These are phyloP conservation scores for Lenwebbia sp. DNA, from an alignment of 345 rosid species.

Conservation along the genomic window DNA sequence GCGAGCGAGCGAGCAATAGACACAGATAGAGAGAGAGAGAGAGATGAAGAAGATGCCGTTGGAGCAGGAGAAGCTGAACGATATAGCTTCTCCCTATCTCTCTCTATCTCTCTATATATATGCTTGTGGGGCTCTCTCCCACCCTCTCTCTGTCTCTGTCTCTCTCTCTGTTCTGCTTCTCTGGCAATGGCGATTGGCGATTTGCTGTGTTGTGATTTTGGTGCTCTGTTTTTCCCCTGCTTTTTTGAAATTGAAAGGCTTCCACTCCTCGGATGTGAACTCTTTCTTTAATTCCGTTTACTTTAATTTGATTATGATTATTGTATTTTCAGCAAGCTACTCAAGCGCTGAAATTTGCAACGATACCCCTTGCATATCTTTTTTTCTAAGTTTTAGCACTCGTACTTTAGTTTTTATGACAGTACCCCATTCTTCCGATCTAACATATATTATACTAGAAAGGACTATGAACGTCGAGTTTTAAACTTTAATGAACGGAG, in stretches of 20 bases:
- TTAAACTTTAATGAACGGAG: background rate
- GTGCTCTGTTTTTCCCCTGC: background rate
- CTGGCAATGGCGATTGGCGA: background rate
- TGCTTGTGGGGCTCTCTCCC: background rate
- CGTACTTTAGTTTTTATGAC: background rate
- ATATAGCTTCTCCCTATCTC: background rate
- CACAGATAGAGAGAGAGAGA: background rate
- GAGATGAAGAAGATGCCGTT: slow-evolving; percentile 2
- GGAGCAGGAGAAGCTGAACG: background rate
- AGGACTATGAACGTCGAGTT: background rate
- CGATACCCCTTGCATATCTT: background rate
- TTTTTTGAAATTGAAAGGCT: background rate
- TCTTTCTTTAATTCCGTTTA: background rate
- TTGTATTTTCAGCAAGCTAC: background rate
- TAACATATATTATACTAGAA: background rate
- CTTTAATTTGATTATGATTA: background rate
- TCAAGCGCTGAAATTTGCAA: background rate
- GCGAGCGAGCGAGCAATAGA: background rate
- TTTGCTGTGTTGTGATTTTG: background rate
- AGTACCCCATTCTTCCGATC: background rate
- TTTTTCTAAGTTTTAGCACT: background rate
- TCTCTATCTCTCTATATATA: background rate
- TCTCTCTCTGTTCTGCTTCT: background rate
- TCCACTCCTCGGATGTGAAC: background rate
- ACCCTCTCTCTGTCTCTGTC: background rate